Percentiles rank a stretch among this genome's conserved stretches.
Evolutionary conservation across 805 yeast genomes (phyloP).

Genomic region (Yarrowia sp.): DNA sequence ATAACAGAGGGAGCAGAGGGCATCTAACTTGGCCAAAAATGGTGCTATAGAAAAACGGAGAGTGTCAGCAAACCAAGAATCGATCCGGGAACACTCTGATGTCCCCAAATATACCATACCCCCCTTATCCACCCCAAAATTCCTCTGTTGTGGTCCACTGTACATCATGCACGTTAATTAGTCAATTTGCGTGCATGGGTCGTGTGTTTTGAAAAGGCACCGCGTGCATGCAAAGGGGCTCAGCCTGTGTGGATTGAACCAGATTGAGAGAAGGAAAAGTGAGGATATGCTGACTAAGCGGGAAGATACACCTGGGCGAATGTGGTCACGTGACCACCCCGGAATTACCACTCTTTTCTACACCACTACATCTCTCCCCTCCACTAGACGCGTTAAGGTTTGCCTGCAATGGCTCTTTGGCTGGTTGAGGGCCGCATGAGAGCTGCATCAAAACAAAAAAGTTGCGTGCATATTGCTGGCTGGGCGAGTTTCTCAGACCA

Average conservation of each 20-base stretch:
- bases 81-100: neutral
- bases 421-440: neutral
- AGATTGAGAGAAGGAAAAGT: neutral
- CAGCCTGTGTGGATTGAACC: neutral
- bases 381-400: neutral
- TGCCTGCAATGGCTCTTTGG: neutral
- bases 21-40: neutral
- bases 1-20: too few relatives aligned
- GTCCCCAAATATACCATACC: too few relatives aligned
- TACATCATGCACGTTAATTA: constrained; percentile 8
- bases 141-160: neutral
- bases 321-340: neutral
- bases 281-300: too few relatives aligned
- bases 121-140: neutral
- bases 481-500: neutral
- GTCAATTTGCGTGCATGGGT: constrained; percentile 23
- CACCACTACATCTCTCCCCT: too few relatives aligned
- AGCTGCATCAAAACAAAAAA: neutral
- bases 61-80: neutral
- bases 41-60: neutral
- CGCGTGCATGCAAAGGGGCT: neutral
- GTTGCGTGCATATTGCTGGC: neutral
- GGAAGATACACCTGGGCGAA: too few relatives aligned
- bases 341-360: neutral
- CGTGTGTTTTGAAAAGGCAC: constrained; percentile 14